Evolutionary conservation across 2,329 filamentous ascomycete species (phyloP).

Genomic region (Verticillium alfalfae): DNA sequence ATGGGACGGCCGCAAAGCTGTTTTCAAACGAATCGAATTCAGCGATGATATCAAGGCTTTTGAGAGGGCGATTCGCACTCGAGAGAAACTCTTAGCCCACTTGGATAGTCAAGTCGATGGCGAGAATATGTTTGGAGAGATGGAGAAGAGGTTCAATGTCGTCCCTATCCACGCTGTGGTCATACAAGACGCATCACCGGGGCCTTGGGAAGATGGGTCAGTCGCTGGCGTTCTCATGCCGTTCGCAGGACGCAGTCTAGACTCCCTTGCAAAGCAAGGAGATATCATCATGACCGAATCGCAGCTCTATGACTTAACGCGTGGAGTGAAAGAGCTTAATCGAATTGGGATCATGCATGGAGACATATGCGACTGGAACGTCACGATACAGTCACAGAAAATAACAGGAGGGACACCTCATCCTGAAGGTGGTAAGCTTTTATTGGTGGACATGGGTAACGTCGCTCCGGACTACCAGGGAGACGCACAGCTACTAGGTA

Average conservation of each 20-base stretch:
- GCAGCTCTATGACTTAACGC: conserved; percentile 1
- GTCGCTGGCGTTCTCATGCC: conserved; percentile 6
- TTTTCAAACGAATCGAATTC: conserved; percentile 16
- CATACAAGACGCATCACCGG: conserved; percentile 1
- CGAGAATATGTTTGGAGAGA: conserved; percentile 6
- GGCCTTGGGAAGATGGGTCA: conserved; percentile 4
- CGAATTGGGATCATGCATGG: conserved; percentile 1
- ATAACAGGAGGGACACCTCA: not conserved
- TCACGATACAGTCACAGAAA: not conserved
- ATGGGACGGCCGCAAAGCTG: conserved; percentile 8
- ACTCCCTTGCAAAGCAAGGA: not conserved
- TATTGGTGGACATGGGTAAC: conserved; percentile 3
- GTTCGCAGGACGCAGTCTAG: conserved; percentile 1
- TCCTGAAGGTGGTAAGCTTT: not conserved
- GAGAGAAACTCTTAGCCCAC: conserved; percentile 7
- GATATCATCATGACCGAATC: not conserved
- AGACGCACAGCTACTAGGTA: conserved; percentile 2
- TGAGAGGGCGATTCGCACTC: conserved; percentile 9
- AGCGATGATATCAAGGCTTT: conserved; percentile 8
- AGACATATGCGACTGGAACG: conserved; percentile 6
- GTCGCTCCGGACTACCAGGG: conserved; percentile 5
- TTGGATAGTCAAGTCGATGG: not conserved
- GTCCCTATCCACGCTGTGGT: conserved; percentile 11
- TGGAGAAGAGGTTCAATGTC: conserved; percentile 9
- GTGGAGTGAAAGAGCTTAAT: conserved; percentile 2